phyloP scores from a whole-genome alignment of 1,139 yeast species.

The Meyerozyma smithsonii region DNA sequence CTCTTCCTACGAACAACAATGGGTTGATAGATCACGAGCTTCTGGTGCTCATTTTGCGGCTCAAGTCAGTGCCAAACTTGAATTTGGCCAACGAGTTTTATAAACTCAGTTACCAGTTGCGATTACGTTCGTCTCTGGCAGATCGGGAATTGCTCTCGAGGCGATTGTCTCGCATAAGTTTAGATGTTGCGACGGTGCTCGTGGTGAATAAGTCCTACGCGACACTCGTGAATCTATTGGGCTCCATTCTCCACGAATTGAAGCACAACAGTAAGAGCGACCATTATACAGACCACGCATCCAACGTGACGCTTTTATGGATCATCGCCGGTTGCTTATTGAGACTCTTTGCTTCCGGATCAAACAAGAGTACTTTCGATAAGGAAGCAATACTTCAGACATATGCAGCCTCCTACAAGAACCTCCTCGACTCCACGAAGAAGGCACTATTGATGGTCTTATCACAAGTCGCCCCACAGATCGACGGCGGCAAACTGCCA shows the following conservation, averaged over 20 bases:
- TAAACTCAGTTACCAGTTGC: slow-evolving; percentile 35
- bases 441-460: background rate
- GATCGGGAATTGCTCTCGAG: slow-evolving; percentile 4
- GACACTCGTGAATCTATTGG: slow-evolving; percentile 9
- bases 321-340: slow-evolving; percentile 5
- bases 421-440: background rate
- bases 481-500: background rate
- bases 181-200: slow-evolving; percentile 9
- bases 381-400: background rate
- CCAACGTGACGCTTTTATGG: slow-evolving; percentile 8
- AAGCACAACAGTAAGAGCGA: background rate
- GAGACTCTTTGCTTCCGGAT: background rate
- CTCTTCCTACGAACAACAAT: slow-evolving; percentile 33
- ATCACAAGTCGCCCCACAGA: background rate
- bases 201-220: slow-evolving; percentile 8
- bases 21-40: slow-evolving; percentile 20
- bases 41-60: slow-evolving; percentile 27
- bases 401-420: background rate
- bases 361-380: background rate
- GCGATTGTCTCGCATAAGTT: slow-evolving; percentile 9
- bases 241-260: slow-evolving; percentile 7
- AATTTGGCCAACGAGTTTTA: slow-evolving; percentile 35
- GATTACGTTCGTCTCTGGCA: slow-evolving; percentile 15
- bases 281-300: slow-evolving; percentile 2
- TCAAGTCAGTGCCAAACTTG: slow-evolving; percentile 36